Conservation (phyloP, 768 basidiomycete species). For the Mycena kentingensis region DNA sequence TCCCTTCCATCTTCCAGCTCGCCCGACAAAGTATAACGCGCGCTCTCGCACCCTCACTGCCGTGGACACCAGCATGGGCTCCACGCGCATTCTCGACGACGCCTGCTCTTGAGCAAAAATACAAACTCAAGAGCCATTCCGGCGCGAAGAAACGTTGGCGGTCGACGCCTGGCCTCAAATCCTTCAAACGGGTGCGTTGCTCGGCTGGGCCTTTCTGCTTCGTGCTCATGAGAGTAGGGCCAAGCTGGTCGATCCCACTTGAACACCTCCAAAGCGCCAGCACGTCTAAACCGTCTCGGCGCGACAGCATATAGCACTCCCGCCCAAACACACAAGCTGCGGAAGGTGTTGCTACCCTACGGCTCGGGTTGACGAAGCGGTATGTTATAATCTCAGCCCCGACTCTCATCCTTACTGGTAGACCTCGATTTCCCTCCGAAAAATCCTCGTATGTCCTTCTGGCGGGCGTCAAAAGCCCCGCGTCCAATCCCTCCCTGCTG, state of each 20-base stretch:
- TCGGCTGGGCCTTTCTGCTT: background rate
- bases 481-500: slow-evolving; percentile 80
- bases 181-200: slow-evolving; percentile 72
- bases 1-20: too few species aligned
- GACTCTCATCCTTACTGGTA: background rate
- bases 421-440: slow-evolving; percentile 46
- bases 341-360: slow-evolving; percentile 70
- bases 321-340: slow-evolving; percentile 66
- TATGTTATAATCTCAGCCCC: background rate
- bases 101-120: slow-evolving; percentile 53
- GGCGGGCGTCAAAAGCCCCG: slow-evolving; percentile 69
- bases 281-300: slow-evolving; percentile 64
- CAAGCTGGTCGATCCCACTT: slow-evolving; percentile 74
- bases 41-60: too few species aligned
- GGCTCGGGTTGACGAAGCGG: slow-evolving; percentile 37
- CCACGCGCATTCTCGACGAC: slow-evolving; percentile 63
- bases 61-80: slow-evolving; percentile 21
- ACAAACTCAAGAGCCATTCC: slow-evolving; percentile 79
- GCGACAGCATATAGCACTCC: slow-evolving; percentile 50
- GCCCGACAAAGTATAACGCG: too few species aligned
- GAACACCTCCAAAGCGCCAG: slow-evolving; percentile 67
- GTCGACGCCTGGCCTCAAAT: slow-evolving; percentile 59
- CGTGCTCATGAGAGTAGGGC: slow-evolving; percentile 43
- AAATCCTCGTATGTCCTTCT: slow-evolving; percentile 75
- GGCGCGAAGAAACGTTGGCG: slow-evolving; percentile 83